Evolutionary conservation across 495 filamentous ascomycete genomes (phyloP).

Genomic region (Aspergillus nanangensis): DNA sequence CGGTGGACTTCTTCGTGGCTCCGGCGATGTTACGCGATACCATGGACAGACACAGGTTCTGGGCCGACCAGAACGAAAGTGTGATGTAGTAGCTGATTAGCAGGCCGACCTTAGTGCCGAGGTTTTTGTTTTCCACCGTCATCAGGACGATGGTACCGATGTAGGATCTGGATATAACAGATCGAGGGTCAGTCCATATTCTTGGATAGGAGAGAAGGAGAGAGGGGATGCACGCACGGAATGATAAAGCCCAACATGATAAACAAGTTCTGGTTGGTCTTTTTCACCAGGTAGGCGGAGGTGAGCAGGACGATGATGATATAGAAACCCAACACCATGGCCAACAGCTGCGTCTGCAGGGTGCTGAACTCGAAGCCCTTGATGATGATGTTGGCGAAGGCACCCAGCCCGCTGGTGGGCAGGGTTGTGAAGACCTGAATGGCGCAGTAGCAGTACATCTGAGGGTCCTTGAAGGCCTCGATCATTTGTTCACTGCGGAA

Average conservation of each 20-base stretch:
- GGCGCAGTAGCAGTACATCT: conserved; percentile 42
- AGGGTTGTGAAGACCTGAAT: conserved; percentile 65
- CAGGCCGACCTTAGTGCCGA: conserved; percentile 45
- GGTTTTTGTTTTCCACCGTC: conserved; percentile 50
- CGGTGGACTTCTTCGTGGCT: conserved; percentile 60
- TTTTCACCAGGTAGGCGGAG: conserved; percentile 61
- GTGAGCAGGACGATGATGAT: conserved; percentile 63
- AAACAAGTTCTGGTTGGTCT: conserved; percentile 57
- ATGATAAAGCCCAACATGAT: conserved; percentile 60
- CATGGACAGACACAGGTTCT: conserved; percentile 54
- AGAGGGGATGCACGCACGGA: conserved; percentile 42
- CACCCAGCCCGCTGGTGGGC: conserved; percentile 62
- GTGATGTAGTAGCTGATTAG: conserved; percentile 61
- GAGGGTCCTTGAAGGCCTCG: conserved; percentile 40
- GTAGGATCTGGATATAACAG: conserved; percentile 28
- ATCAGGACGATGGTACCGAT: conserved; percentile 62
- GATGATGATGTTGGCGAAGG: conserved; percentile 61
- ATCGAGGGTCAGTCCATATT: background rate
- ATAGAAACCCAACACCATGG: conserved; percentile 68
- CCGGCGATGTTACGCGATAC: conserved; percentile 64
- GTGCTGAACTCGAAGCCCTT: conserved; percentile 37
- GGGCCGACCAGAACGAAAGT: conserved; percentile 53
- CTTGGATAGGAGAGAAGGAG: background rate
- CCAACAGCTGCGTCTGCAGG: conserved; percentile 42
- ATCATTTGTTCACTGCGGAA: conserved; percentile 46